These are phyloP conservation scores for Salix brachista DNA, from an alignment of 345 rosid species.

Conservation along the genomic window DNA sequence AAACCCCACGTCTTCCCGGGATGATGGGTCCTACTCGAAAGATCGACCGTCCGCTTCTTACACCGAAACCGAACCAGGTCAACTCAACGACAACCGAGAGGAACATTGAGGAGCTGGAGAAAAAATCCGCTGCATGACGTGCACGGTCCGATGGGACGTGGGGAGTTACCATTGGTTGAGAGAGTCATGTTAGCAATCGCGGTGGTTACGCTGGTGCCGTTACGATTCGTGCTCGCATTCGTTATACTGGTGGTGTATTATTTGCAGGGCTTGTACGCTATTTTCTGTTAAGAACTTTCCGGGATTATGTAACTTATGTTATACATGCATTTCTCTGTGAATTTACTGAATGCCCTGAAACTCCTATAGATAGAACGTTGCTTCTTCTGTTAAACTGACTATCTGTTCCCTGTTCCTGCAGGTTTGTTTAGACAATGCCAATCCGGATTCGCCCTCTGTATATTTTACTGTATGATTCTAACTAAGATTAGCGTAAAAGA, in stretches of 20 bases:
- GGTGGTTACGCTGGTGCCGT: constrained; percentile 59
- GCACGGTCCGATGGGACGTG: constrained; percentile 88
- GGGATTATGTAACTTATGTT: not conserved
- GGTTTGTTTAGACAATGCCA: constrained; percentile 91
- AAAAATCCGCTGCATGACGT: constrained; percentile 79
- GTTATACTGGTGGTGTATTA: constrained; percentile 55
- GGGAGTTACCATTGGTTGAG: constrained; percentile 67
- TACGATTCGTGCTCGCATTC: too few species aligned
- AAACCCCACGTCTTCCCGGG: constrained; percentile 6
- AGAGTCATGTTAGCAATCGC: constrained; percentile 55
- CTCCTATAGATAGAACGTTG: constrained; percentile 27
- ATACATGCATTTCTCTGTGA: constrained; percentile 6
- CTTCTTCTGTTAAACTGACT: constrained; percentile 60
- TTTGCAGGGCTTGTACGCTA: constrained; percentile 77
- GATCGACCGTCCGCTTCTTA: constrained; percentile 84
- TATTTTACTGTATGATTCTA: constrained; percentile 46
- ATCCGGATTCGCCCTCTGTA: constrained; percentile 71
- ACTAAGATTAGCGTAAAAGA: constrained; percentile 25
- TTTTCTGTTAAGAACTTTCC: constrained; percentile 34
- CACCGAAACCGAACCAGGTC: constrained; percentile 36
- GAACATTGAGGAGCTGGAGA: constrained; percentile 68
- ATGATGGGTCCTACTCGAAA: constrained; percentile 33
- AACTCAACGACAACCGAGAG: constrained; percentile 19
- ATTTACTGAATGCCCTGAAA: constrained; percentile 21
- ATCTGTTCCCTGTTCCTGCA: constrained; percentile 90